phyloP scores from a whole-genome alignment of 179 eudicot species.

The Gypsophila paniculata region DNA sequence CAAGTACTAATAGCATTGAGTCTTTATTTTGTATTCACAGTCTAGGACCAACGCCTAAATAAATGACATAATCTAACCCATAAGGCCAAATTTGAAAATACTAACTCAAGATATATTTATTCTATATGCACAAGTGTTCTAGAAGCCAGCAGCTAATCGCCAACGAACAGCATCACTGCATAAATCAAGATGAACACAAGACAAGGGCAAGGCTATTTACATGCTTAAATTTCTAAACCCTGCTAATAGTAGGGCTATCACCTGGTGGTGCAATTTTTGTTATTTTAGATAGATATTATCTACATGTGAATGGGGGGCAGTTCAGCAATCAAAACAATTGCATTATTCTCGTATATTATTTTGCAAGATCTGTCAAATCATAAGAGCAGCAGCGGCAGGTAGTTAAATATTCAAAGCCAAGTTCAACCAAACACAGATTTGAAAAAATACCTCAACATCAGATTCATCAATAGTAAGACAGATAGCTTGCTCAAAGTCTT shows the following conservation, averaged over 20 bases:
- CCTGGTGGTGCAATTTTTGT: constrained; percentile 6
- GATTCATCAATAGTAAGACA: constrained; percentile 46
- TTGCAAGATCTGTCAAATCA: background rate
- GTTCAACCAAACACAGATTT: constrained; percentile 8
- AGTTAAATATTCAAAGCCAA: background rate
- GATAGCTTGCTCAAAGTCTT: constrained; percentile 73
- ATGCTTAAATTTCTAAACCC: background rate
- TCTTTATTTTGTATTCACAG: background rate
- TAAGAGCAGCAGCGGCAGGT: constrained; percentile 6
- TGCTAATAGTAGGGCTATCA: background rate
- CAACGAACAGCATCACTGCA: background rate
- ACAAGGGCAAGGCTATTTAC: background rate
- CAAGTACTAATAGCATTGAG: background rate
- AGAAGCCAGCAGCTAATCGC: background rate
- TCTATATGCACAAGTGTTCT: background rate
- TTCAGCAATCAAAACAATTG: constrained; percentile 6
- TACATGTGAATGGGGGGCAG: background rate
- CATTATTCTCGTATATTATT: constrained; percentile 1
- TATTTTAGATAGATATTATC: background rate
- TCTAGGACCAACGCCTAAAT: background rate
- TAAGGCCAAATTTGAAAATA: background rate
- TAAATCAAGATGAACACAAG: background rate
- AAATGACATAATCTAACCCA: background rate
- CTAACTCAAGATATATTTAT: background rate
- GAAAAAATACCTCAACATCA: constrained; percentile 50